A percentile compares a stretch with the other conserved stretches of the same genome.
Conservation (phyloP, 495 filamentous ascomycete species). For the Hyaloscypha bicolor region DNA sequence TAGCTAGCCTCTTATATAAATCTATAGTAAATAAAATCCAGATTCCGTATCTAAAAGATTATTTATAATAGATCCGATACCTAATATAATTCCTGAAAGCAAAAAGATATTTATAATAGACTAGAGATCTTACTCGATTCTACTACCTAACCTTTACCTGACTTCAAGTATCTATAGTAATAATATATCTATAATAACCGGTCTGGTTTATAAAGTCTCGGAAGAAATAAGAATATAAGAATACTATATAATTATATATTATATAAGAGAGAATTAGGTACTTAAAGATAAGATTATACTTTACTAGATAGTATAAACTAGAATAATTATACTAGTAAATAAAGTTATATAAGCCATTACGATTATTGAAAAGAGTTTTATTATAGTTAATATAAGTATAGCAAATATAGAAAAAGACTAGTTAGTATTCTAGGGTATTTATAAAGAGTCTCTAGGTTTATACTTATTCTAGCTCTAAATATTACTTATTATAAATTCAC, state of each 20-base stretch:
- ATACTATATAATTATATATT: constrained; percentile 16
- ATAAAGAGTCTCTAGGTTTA: constrained; percentile 21
- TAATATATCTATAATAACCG: constrained; percentile 17
- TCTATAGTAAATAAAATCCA: too few relatives aligned
- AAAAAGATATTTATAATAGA: constrained; percentile 10
- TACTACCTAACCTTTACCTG: constrained; percentile 3
- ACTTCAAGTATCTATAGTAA: constrained; percentile 20
- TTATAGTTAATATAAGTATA: constrained; percentile 16
- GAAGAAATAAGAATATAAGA: constrained; percentile 15
- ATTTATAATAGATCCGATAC: not conserved
- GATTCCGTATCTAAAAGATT: not conserved
- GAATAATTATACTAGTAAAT: too few relatives aligned
- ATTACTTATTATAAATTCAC: constrained; percentile 13
- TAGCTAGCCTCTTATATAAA: too few relatives aligned
- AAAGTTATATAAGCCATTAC: not conserved
- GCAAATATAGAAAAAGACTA: constrained; percentile 23
- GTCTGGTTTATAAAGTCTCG: constrained; percentile 13
- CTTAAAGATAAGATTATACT: constrained; percentile 14
- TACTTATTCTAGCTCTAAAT: constrained; percentile 15
- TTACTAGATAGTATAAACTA: not conserved
- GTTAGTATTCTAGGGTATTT: constrained; percentile 22
- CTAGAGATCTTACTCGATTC: constrained; percentile 16
- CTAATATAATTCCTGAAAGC: too few relatives aligned
- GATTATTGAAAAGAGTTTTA: constrained; percentile 14
- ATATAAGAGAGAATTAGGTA: constrained; percentile 18